Evolutionary conservation across 192 early-diverging fungal genomes (phyloP), one percentile per base, ranked within the genome.

Genomic region (Endogone sp.): DNA sequence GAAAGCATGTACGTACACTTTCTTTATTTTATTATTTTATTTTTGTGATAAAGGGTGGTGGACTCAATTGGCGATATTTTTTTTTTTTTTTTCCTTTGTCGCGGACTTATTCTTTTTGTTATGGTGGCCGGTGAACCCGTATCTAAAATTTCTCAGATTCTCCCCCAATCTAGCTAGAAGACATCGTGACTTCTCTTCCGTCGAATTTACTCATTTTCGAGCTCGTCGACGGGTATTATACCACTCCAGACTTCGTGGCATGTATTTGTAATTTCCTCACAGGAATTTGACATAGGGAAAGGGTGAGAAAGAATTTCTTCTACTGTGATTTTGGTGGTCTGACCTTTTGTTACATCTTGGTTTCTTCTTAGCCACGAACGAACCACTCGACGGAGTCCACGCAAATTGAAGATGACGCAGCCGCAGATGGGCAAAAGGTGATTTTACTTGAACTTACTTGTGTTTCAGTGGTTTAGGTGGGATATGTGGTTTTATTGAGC

Each of bases 141-240:
- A 49, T 49, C 37, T 49, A 6, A 49, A 49, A 16, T 49, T 49
- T 49, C 16, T 1, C 0, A 1, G 16, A 49, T 11, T 16, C 16
- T 16, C 0, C 37, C 16, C 37, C 37, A 49, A 49, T 49, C 37
- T 16, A 49, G 37, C 37, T 49, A 6, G 37, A 49, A 49, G 37
- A 49, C 6, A 49, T 30, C 72, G 3, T 71, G 71, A 13, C 62
- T 67, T 9, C 67, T 16, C 64, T 77, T 57, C 83, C 83, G 49
- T 64, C 77, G 62, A 84, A 84, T 61, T 80, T 77, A 1, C 71
- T 84, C 11, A 55, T 82, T 20, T 79, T 82, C 70, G 76, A 74
- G 54, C 70, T 84, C 6, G 66, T 78, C 2, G 72, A 80, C 70
- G 83, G 83, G 0, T 82, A 75, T 60, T 84, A 84, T 61, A 79